A percentile compares a stretch with the other conserved stretches of the same genome.
These are phyloP conservation scores for Spathaspora boniae DNA, from an alignment of 805 yeast genomes.

Conservation along the genomic window DNA sequence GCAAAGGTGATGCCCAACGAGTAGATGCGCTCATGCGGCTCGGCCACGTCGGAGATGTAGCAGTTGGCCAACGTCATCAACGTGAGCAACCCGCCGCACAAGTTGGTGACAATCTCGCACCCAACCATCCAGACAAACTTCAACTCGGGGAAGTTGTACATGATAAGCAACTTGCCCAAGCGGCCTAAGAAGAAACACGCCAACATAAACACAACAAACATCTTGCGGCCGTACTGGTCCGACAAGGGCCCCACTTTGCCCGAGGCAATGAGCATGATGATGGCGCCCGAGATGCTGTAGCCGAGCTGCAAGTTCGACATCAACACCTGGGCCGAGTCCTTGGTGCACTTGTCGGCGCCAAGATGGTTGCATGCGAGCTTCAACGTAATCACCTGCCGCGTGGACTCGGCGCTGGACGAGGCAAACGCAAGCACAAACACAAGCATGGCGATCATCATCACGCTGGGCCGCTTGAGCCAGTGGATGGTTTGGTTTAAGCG, in stretches of 20 bases:
- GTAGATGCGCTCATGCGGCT: conserved; percentile 54
- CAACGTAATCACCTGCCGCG: conserved; percentile 35
- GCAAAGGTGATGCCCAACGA: conserved; percentile 60
- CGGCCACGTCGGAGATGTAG: conserved; percentile 72
- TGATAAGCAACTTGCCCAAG: conserved; percentile 19
- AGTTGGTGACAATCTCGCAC: conserved; percentile 42
- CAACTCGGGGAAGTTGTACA: conserved; percentile 25
- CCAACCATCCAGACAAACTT: conserved; percentile 37
- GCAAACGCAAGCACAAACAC: conserved; percentile 43
- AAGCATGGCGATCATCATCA: conserved; percentile 44
- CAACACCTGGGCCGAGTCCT: conserved; percentile 30
- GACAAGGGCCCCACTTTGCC: conserved; percentile 46
- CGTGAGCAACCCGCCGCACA: conserved; percentile 63
- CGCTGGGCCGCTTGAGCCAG: conserved; percentile 59
- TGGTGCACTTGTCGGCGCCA: conserved; percentile 24
- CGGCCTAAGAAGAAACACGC: conserved; percentile 20
- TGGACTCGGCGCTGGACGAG: conserved; percentile 33
- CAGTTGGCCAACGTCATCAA: conserved; percentile 59
- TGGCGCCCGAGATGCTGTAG: conserved; percentile 37
- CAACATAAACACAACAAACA: conserved; percentile 20
- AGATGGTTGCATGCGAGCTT: conserved; percentile 28
- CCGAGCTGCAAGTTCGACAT: conserved; percentile 51
- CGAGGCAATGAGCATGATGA: conserved; percentile 48
- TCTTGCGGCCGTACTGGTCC: conserved; percentile 37
- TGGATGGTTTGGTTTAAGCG: conserved; percentile 36